phyloP scores from a whole-genome alignment of 2,329 filamentous ascomycete species.

The Hymenoscyphus fraxineus region DNA sequence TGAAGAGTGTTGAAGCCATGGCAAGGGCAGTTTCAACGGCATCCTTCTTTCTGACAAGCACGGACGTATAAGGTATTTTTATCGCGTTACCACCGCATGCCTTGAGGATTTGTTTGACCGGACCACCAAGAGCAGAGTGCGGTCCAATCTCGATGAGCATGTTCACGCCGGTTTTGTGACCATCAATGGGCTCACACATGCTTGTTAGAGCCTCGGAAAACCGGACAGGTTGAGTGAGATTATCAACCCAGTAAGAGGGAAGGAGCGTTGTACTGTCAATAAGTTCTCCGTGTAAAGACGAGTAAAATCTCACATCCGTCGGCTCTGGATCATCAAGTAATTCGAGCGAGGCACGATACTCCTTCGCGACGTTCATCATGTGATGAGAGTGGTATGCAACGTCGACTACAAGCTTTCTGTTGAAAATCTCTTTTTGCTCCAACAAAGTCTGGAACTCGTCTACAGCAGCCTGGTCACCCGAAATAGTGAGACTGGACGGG shows the following conservation, averaged over 20 bases:
- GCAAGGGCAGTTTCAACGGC: slow-evolving; percentile 46
- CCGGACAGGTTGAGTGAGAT: slow-evolving; percentile 43
- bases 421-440: slow-evolving; percentile 15
- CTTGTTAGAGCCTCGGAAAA: slow-evolving; percentile 40
- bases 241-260: slow-evolving; percentile 44
- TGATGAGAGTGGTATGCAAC: slow-evolving; percentile 33
- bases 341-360: slow-evolving; percentile 15
- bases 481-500: slow-evolving; percentile 30
- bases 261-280: slow-evolving; percentile 29
- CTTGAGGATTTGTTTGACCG: slow-evolving; percentile 38
- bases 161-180: slow-evolving; percentile 23
- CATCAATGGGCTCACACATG: slow-evolving; percentile 22
- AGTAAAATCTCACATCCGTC: slow-evolving; percentile 22
- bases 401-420: slow-evolving; percentile 25
- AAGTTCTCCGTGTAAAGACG: slow-evolving; percentile 22
- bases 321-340: slow-evolving; percentile 9
- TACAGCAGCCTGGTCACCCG: slow-evolving; percentile 23
- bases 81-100: slow-evolving; percentile 41
- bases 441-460: slow-evolving; percentile 23
- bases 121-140: slow-evolving; percentile 36
- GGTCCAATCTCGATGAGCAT: slow-evolving; percentile 35
- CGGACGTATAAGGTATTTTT: slow-evolving; percentile 37
- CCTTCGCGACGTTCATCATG: slow-evolving; percentile 27
- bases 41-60: slow-evolving; percentile 51
- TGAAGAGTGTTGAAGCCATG: slow-evolving; percentile 43